Conservation (phyloP, 495 filamentous ascomycete species). For the Trichodelitschia bisporula region DNA sequence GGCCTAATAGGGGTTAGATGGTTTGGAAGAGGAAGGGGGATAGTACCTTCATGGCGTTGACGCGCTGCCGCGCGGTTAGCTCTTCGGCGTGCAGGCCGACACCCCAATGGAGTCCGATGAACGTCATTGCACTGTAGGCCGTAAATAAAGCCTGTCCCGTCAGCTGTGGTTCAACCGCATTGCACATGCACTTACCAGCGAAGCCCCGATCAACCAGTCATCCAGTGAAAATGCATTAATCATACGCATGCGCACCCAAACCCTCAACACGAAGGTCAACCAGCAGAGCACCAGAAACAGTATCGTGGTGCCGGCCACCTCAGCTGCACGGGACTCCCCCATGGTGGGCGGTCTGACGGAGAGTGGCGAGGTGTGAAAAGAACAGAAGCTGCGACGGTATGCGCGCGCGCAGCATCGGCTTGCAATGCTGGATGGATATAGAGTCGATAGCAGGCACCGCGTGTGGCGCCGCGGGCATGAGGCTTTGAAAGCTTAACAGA, state of each 20-base stretch:
- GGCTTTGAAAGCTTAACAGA: no score
- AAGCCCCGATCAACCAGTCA: not conserved
- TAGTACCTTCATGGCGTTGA: not conserved
- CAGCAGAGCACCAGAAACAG: not conserved
- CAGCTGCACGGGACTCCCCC: not conserved
- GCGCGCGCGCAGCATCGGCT: no score
- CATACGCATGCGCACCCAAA: not conserved
- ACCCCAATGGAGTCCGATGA: not conserved
- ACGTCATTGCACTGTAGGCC: not conserved
- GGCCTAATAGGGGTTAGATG: no score
- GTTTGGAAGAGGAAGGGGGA: no score
- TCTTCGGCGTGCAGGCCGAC: not conserved
- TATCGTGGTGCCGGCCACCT: not conserved
- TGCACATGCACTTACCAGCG: not conserved
- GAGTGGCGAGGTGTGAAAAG: no score
- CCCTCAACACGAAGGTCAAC: not conserved
- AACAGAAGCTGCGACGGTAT: no score
- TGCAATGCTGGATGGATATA: no score
- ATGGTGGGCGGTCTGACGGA: no score
- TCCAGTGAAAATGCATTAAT: not conserved
- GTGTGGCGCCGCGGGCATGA: no score
- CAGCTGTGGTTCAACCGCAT: not conserved
- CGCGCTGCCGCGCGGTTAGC: not conserved
- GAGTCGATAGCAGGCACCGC: no score
- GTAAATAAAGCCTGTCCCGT: not conserved